Conservation (phyloP, 441 rosid genomes). For the Theobroma grandiflorum region DNA sequence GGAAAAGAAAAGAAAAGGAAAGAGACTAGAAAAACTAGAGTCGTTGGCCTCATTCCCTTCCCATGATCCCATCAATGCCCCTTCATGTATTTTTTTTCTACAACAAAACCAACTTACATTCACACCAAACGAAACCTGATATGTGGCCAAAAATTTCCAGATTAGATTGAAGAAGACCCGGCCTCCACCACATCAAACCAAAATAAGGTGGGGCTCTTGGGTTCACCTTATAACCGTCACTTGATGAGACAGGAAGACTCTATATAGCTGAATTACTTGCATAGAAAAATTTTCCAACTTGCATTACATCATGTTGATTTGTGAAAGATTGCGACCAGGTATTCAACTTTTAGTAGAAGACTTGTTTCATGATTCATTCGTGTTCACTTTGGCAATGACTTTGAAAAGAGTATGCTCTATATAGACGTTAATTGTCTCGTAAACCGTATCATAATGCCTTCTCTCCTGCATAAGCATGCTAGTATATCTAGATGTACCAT, state of each 20-base stretch:
- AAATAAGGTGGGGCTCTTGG: neutral
- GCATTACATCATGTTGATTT: neutral
- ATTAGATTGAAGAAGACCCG: too few species aligned
- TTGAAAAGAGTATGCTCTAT: neutral
- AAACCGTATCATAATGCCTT: too few species aligned
- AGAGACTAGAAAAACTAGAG: neutral
- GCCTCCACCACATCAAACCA: neutral
- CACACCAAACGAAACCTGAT: neutral
- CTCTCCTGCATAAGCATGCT: too few species aligned
- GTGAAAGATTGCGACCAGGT: neutral
- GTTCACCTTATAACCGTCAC: neutral
- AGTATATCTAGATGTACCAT: too few species aligned
- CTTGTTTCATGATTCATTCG: neutral
- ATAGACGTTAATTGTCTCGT: too few species aligned
- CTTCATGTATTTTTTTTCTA: neutral
- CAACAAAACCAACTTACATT: neutral
- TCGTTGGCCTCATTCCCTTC: neutral
- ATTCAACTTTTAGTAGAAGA: neutral
- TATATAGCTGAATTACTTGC: too few species aligned
- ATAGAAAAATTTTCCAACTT: too few species aligned
- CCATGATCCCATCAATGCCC: neutral
- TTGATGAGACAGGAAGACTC: neutral
- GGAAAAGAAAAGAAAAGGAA: neutral
- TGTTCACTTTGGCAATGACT: neutral
- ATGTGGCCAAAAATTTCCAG: neutral